These are phyloP conservation scores for Blastomyces parvus DNA, from an alignment of 2,329 filamentous ascomycete species.

Conservation along the genomic window DNA sequence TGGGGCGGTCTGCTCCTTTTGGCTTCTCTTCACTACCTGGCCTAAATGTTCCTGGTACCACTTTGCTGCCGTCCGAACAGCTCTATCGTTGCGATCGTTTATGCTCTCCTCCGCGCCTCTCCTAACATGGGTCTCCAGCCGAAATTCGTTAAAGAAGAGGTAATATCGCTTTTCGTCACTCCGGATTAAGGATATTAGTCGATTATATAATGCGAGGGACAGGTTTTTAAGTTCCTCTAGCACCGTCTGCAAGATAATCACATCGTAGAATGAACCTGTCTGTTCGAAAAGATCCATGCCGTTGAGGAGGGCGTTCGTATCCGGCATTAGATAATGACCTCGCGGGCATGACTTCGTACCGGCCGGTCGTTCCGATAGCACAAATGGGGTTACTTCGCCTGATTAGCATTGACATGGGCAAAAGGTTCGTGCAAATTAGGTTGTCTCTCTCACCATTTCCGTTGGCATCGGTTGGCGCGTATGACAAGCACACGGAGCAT, in stretches of 20 bases:
- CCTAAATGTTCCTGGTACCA: conserved; percentile 85
- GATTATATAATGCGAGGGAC: conserved; percentile 89
- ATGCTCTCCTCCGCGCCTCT: conserved; percentile 72
- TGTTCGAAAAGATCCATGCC: conserved; percentile 97
- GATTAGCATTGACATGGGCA: not conserved
- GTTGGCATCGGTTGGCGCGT: conserved; percentile 68
- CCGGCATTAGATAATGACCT: conserved; percentile 89
- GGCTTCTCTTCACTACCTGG: conserved; percentile 46
- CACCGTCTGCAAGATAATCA: conserved; percentile 92
- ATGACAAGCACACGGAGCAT: conserved; percentile 64
- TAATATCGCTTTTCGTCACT: conserved; percentile 97
- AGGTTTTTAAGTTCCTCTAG: conserved; percentile 92
- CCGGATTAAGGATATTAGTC: conserved; percentile 78
- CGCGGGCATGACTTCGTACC: conserved; percentile 72
- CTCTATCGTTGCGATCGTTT: conserved; percentile 93
- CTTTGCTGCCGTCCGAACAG: conserved; percentile 71
- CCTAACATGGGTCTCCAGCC: conserved; percentile 77
- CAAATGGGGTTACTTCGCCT: conserved; percentile 60
- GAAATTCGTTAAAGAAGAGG: conserved; percentile 98
- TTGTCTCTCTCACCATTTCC: conserved; percentile 54
- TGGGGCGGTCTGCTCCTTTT: conserved; percentile 51
- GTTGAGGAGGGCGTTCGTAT: conserved; percentile 90
- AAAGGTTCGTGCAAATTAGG: no score
- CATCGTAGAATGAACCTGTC: conserved; percentile 83
- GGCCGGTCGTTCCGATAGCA: conserved; percentile 80